phyloP scores from a whole-genome alignment of 2,329 filamentous ascomycete genomes.

The Calonectria henricotiae region DNA sequence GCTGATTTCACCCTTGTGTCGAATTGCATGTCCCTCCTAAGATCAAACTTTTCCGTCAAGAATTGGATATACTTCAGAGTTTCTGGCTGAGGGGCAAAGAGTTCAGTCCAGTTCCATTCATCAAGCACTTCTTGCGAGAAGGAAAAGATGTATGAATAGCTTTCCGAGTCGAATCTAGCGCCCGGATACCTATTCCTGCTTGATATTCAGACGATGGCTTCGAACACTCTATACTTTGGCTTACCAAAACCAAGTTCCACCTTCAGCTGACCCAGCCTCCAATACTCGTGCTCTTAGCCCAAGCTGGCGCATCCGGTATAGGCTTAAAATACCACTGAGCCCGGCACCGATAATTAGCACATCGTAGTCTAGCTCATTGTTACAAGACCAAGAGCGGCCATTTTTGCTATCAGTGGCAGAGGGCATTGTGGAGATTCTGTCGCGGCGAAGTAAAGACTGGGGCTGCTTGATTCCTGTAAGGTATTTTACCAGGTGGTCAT shows the following conservation, averaged over 20 bases:
- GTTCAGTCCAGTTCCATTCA: slow-evolving; percentile 61
- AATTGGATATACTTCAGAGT: slow-evolving; percentile 35
- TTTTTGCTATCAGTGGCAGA: background rate
- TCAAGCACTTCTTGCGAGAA: slow-evolving; percentile 60
- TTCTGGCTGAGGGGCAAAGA: slow-evolving; percentile 53
- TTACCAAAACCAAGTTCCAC: slow-evolving; percentile 50
- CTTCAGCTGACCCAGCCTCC: slow-evolving; percentile 45
- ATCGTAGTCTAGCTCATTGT: slow-evolving; percentile 44
- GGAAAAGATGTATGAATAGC: slow-evolving; percentile 63
- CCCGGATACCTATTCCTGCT: slow-evolving; percentile 59
- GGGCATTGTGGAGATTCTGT: background rate
- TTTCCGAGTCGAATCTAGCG: slow-evolving; percentile 58
- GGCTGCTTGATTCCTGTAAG: background rate
- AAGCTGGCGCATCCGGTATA: slow-evolving; percentile 60
- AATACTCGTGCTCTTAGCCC: slow-evolving; percentile 42
- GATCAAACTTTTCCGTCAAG: slow-evolving; percentile 37
- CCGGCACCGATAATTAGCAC: slow-evolving; percentile 47
- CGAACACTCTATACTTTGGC: background rate
- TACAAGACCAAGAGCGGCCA: background rate
- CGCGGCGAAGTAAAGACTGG: background rate
- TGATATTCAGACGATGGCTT: background rate
- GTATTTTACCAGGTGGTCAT: background rate
- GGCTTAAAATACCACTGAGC: slow-evolving; percentile 61
- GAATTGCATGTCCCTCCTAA: slow-evolving; percentile 60
- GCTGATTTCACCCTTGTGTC: slow-evolving; percentile 58